These are phyloP conservation scores for Leccinum ponderosum DNA, from an alignment of 1,284 basidiomycete species.

Conservation along the genomic window DNA sequence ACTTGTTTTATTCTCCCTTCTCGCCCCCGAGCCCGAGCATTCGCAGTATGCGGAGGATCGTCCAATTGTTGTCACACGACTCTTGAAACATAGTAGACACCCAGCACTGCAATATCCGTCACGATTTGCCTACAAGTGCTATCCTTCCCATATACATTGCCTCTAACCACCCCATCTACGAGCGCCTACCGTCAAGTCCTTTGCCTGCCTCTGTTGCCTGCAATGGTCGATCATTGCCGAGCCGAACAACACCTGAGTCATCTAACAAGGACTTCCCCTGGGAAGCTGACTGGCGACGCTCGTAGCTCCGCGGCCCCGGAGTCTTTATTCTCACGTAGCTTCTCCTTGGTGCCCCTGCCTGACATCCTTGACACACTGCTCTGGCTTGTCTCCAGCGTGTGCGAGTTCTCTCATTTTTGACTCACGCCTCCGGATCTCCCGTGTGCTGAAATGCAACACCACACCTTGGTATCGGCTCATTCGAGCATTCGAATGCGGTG, in stretches of 20 bases:
- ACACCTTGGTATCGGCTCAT: background rate
- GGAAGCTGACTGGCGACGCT: background rate
- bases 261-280: background rate
- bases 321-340: background rate
- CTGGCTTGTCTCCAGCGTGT: slow-evolving; percentile 5
- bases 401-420: background rate
- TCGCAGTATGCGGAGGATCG: background rate
- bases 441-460: background rate
- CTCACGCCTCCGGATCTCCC: background rate
- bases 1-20: background rate
- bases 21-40: background rate
- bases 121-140: background rate
- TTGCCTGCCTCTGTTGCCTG: too few relatives aligned
- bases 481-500: background rate
- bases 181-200: too few relatives aligned
- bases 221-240: background rate
- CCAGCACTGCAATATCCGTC: background rate
- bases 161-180: too few relatives aligned
- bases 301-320: background rate
- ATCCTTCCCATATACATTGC: too few relatives aligned
- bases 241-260: background rate
- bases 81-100: background rate
- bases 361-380: background rate
- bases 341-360: background rate
- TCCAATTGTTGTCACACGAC: too few relatives aligned